Base-by-base conservation (phyloP, 2,329 filamentous ascomycete species). In the Fusarium euwallaceae region DNA sequence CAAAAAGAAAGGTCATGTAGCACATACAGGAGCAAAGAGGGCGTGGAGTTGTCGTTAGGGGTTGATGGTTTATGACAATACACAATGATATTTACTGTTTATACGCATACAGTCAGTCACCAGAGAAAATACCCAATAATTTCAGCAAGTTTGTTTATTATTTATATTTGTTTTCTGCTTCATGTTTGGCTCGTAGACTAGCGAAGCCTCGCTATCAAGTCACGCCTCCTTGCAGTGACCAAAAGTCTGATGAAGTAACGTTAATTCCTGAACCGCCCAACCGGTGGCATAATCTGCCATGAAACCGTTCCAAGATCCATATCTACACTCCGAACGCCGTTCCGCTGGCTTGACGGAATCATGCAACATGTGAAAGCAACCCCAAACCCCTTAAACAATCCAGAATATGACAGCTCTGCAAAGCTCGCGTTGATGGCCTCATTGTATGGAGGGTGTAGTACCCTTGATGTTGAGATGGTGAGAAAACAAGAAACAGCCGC, bases 1-100 rank as follows among this genome's bases (percentile, higher is more conserved):
- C 16, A 60, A 59, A 56, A 62, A 66, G 67, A 60, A 41, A 39
- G 55, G 59, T 64, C 64, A 61, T 67, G 36, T 66, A 56, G 60
- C 55, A 55, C 24, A 72, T 61, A 61, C 27, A 72, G 61, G 53
- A 69, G 66, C 69, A 71, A 55, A 32, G 61, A 41, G 34, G 66
- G 72, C 70, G 59, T 63, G 66, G 70, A 74, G 74, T 72, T 76
- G 71, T 74, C 75, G 61, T 55, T 62, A 64, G 60, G 59, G 58
- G 58, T 71, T 69, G 60, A 60, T 51, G 63, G 51, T 62, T 74
- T 70, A 66, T 39, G 56, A 78, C 48, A 66, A 75, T 70, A 69
- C 55, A 61, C 45, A 39, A 64, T 43, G 45, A 12, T 14, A 69
- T 67, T 53, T 29, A 56, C 48, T 56, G 51, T 29, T 55, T 55